Conservation (phyloP, 1,284 basidiomycete genomes). For the Rhodotorula mucilaginosa region DNA sequence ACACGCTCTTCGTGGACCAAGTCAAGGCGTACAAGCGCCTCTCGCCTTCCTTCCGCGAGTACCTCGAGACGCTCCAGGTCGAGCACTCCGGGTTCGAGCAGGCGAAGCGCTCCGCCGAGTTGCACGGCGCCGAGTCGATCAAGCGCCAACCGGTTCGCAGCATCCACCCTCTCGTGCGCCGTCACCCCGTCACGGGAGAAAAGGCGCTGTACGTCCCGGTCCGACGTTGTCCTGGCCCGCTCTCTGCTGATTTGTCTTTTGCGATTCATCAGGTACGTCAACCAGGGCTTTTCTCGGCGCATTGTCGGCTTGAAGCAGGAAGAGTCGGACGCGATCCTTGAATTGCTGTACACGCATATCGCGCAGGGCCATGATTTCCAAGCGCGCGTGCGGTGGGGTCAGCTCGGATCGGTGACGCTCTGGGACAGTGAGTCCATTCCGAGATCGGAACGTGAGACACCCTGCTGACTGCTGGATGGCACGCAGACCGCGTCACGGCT, state of each 20-base stretch:
- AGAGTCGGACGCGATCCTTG: slow-evolving; percentile 44
- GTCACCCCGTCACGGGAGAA: slow-evolving; percentile 47
- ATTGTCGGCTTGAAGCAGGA: slow-evolving; percentile 47
- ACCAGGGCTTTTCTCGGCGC: slow-evolving; percentile 44
- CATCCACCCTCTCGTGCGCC: slow-evolving; percentile 47
- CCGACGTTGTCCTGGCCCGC: not conserved
- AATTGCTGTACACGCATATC: slow-evolving; percentile 40
- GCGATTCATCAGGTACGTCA: slow-evolving; percentile 40
- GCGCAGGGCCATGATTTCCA: slow-evolving; percentile 28
- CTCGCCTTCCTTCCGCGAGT: slow-evolving; percentile 45
- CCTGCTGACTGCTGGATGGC: no score
- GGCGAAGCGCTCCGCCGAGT: slow-evolving; percentile 4
- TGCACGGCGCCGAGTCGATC: slow-evolving; percentile 20
- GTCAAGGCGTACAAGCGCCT: slow-evolving; percentile 44
- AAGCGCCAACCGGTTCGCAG: slow-evolving; percentile 45
- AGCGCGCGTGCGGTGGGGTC: slow-evolving; percentile 31
- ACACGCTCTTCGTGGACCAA: slow-evolving; percentile 28
- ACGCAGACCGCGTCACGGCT: slow-evolving; percentile 38
- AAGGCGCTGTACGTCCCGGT: slow-evolving; percentile 33
- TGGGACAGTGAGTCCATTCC: slow-evolving; percentile 51
- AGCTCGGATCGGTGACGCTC: slow-evolving; percentile 55
- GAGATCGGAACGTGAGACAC: not conserved
- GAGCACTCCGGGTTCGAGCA: slow-evolving; percentile 47
- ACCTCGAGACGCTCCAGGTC: slow-evolving; percentile 46
- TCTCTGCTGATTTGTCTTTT: not conserved